A percentile compares a stretch with the other conserved stretches of the same genome.
These are phyloP conservation scores for Aureobasidium vineae DNA, from an alignment of 2,329 filamentous ascomycete genomes.

Conservation along the genomic window DNA sequence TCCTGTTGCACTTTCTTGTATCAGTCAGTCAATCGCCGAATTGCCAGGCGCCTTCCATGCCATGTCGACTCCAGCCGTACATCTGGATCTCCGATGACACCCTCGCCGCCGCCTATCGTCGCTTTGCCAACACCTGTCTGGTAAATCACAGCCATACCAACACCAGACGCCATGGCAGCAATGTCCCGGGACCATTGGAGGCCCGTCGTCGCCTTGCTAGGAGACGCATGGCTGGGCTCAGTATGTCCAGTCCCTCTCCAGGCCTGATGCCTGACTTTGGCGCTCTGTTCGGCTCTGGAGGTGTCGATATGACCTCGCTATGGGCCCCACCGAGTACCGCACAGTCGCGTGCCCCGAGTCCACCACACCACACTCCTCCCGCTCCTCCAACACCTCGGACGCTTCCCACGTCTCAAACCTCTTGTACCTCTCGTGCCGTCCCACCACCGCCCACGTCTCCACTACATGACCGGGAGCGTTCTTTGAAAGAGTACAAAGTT, in stretches of 20 bases:
- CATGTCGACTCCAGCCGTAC: constrained; percentile 32
- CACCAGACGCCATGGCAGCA: constrained; percentile 56
- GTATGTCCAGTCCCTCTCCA: constrained; percentile 35
- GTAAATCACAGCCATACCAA: constrained; percentile 35
- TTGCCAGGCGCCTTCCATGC: constrained; percentile 25
- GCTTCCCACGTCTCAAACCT: too few species aligned
- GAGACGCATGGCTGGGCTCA: constrained; percentile 54
- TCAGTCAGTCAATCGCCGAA: constrained; percentile 2
- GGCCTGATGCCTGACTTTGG: constrained; percentile 33
- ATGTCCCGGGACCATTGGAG: constrained; percentile 62
- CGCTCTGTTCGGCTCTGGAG: constrained; percentile 34
- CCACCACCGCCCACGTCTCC: background rate
- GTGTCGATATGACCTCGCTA: constrained; percentile 13
- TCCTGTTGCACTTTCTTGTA: background rate
- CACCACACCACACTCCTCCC: background rate
- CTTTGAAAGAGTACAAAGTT: background rate
- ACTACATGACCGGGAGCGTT: background rate
- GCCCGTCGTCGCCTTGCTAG: constrained; percentile 56
- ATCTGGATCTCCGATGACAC: constrained; percentile 62
- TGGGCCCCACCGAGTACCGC: constrained; percentile 12
- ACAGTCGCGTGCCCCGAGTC: background rate
- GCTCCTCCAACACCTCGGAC: background rate
- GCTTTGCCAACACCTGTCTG: constrained; percentile 51
- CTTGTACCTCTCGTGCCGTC: background rate
- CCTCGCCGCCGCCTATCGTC: constrained; percentile 52